These are phyloP conservation scores for Testicularia cyperi DNA, from an alignment of 1,284 basidiomycete genomes.

Conservation along the genomic window DNA sequence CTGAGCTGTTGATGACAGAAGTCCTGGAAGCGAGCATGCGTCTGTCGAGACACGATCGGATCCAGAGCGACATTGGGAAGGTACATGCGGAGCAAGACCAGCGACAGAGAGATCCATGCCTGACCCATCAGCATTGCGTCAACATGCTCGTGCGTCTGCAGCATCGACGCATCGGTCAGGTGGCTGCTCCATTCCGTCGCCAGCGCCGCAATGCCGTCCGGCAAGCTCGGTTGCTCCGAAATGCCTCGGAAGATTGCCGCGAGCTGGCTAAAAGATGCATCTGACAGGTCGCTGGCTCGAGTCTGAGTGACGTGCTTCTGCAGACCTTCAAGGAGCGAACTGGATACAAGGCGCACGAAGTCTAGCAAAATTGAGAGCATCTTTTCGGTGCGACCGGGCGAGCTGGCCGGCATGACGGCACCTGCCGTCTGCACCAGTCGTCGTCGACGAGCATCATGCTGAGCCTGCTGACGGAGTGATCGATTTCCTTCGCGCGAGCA, in stretches of 20 bases:
- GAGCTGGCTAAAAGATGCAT: conserved; percentile 2
- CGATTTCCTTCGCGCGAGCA: conserved; percentile 22
- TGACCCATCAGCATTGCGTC: conserved; percentile 61
- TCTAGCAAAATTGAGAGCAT: conserved; percentile 5
- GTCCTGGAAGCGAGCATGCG: conserved; percentile 65
- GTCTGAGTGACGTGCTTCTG: too few relatives aligned
- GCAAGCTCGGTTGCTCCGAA: too few relatives aligned
- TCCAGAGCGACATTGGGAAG: conserved; percentile 85
- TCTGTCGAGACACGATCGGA: conserved; percentile 73
- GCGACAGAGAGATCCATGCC: conserved; percentile 71
- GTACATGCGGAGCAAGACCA: conserved; percentile 71
- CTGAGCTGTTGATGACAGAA: conserved; percentile 62
- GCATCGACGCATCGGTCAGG: conserved; percentile 3
- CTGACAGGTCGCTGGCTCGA: too few relatives aligned
- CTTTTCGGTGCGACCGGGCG: conserved; percentile 20
- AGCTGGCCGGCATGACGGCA: conserved; percentile 26
- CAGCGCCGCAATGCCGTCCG: conserved; percentile 7
- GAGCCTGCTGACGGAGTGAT: conserved; percentile 18
- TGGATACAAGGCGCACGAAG: conserved; percentile 14
- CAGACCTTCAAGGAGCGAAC: too few relatives aligned
- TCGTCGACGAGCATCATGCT: conserved; percentile 19
- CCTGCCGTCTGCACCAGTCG: conserved; percentile 27
- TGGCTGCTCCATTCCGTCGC: conserved; percentile 10
- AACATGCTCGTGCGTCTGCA: neutral
- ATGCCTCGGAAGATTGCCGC: neutral